These are phyloP conservation scores for Quillaja saponaria DNA, from an alignment of 306 rosid genomes.

Conservation along the genomic window DNA sequence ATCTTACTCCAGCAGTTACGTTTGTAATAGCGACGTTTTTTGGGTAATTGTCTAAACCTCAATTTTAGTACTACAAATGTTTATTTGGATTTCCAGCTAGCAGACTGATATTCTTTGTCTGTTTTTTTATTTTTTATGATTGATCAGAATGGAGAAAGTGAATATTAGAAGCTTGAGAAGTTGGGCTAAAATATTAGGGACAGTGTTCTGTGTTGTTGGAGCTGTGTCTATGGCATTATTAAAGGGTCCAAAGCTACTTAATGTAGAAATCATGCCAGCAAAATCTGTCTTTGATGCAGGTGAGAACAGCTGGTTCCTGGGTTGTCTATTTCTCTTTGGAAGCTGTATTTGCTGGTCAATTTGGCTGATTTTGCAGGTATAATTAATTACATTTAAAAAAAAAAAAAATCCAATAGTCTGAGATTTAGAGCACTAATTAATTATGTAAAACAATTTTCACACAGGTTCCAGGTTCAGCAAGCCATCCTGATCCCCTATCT, in stretches of 20 bases:
- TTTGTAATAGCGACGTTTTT: constrained; percentile 45
- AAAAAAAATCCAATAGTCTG: too few species aligned
- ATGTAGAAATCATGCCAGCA: constrained; percentile 24
- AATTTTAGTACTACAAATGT: background rate
- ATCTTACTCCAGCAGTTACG: constrained; percentile 63
- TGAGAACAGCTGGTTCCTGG: constrained; percentile 40
- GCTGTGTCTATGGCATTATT: constrained; percentile 53
- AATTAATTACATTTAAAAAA: too few species aligned
- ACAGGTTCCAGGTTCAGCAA: constrained; percentile 52
- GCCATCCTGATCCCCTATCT: constrained; percentile 49
- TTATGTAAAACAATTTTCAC: too few species aligned
- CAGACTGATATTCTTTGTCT: background rate
- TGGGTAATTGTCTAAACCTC: constrained; percentile 40
- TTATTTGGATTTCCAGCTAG: background rate
- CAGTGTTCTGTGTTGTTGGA: constrained; percentile 51
- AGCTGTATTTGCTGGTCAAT: constrained; percentile 44
- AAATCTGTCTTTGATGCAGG: constrained; percentile 21
- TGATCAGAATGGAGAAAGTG: constrained; percentile 46
- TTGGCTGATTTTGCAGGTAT: constrained; percentile 58
- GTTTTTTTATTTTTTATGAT: background rate
- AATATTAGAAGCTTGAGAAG: constrained; percentile 45
- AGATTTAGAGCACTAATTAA: too few species aligned
- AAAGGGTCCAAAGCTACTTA: constrained; percentile 57
- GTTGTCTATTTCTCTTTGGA: constrained; percentile 45
- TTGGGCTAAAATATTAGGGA: constrained; percentile 55